phyloP scores from a whole-genome alignment of 2,329 filamentous ascomycete genomes.

The Colletotrichum aenigma region DNA sequence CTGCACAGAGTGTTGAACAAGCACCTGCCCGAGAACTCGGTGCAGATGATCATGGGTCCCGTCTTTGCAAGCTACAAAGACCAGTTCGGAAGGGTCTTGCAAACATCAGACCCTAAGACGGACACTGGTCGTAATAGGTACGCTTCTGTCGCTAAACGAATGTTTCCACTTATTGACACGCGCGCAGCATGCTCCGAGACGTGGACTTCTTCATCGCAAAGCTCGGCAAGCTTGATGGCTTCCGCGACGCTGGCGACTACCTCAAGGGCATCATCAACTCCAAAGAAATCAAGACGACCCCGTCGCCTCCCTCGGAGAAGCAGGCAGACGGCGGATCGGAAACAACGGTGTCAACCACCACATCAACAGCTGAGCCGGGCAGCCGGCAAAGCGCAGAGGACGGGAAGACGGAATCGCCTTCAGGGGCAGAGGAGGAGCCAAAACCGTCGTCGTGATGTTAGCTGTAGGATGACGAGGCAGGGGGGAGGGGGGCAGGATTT shows the following conservation, averaged over 20 bases:
- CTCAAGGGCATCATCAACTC: conserved; percentile 68
- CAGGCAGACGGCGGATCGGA: conserved; percentile 9
- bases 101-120: conserved; percentile 67
- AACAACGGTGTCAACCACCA: not conserved
- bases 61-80: conserved; percentile 84
- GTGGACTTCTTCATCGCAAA: conserved; percentile 73
- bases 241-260: conserved; percentile 73
- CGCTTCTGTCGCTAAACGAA: conserved; percentile 26
- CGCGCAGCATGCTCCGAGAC: conserved; percentile 73
- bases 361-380: conserved; percentile 1
- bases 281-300: conserved; percentile 51
- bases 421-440: conserved; percentile 14
- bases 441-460: conserved; percentile 10
- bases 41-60: conserved; percentile 83
- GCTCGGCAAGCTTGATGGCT: conserved; percentile 79
- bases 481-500: not conserved
- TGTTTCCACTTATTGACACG: not conserved
- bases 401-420: conserved; percentile 14
- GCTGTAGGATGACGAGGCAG: not conserved
- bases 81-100: conserved; percentile 75
- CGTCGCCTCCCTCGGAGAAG: conserved; percentile 18
- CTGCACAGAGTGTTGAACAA: conserved; percentile 84
- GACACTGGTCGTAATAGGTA: conserved; percentile 75
- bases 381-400: conserved; percentile 10
- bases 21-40: conserved; percentile 77